phyloP scores from a whole-genome alignment of 352 stramenopile genomes.

The Globisporangium sylvaticum region DNA sequence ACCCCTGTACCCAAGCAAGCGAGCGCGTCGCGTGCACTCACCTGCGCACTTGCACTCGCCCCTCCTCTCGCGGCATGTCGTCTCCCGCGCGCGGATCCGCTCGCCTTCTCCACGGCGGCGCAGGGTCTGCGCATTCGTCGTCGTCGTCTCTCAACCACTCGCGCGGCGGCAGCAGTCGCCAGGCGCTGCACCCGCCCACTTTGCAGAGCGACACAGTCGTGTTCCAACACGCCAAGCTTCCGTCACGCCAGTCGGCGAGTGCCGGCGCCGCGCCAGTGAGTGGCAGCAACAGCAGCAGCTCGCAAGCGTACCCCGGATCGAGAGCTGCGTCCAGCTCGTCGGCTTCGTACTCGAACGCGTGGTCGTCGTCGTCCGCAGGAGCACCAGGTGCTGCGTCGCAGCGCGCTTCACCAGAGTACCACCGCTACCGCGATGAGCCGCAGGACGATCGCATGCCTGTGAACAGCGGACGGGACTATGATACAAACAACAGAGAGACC shows the following conservation, averaged over 20 bases:
- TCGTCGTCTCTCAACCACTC: not conserved
- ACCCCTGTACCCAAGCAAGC: not conserved
- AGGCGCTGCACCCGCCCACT: constrained; percentile 18
- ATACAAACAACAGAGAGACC: not conserved
- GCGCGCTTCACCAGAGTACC: not conserved
- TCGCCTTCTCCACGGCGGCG: not conserved
- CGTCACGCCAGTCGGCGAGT: constrained; percentile 26
- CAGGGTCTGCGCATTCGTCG: not conserved
- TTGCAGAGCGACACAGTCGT: constrained; percentile 59
- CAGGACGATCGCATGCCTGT: not conserved
- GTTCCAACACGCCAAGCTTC: constrained; percentile 55
- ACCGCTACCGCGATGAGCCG: constrained; percentile 7
- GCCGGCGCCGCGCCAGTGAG: constrained; percentile 6
- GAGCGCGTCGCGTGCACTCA: not conserved
- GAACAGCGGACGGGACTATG: constrained; percentile 3
- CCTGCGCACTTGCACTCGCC: not conserved
- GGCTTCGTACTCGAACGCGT: constrained; percentile 5
- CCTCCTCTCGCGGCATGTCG: not conserved
- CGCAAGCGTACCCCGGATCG: not conserved
- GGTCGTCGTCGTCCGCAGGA: constrained; percentile 2
- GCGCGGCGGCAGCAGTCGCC: constrained; percentile 5
- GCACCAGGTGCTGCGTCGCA: not conserved
- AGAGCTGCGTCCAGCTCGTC: not conserved
- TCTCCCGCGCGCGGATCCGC: constrained; percentile 1
- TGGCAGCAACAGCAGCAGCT: not conserved